A percentile compares a stretch with the other conserved stretches of the same genome.
phyloP scores from a whole-genome alignment of 2,329 filamentous ascomycete species.

The Pezicula neosporulosa region DNA sequence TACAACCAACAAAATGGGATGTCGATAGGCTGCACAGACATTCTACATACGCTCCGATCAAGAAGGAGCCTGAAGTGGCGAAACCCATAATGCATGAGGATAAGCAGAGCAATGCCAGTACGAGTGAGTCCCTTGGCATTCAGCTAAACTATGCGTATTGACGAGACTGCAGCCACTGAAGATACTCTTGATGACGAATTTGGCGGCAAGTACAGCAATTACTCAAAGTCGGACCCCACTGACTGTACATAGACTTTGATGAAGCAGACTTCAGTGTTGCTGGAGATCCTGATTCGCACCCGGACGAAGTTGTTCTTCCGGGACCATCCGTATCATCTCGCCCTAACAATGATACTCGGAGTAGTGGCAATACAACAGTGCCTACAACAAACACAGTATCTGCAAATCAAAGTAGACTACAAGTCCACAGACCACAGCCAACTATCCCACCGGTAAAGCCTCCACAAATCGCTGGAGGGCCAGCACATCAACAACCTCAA shows the following conservation, averaged over 20 bases:
- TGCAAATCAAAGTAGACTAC: conserved; percentile 26
- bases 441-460: conserved; percentile 24
- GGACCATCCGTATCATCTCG: conserved; percentile 18
- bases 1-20: conserved; percentile 72
- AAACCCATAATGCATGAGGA: conserved; percentile 12
- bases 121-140: conserved; percentile 24
- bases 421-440: conserved; percentile 17
- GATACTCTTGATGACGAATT: conserved; percentile 47
- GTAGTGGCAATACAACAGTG: conserved; percentile 4
- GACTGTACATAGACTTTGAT: conserved; percentile 59
- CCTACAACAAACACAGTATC: conserved; percentile 5
- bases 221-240: conserved; percentile 25
- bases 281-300: conserved; percentile 59
- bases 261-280: conserved; percentile 72
- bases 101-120: conserved; percentile 15
- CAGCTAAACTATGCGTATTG: conserved; percentile 20
- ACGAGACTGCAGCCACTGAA: conserved; percentile 31
- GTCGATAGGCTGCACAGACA: conserved; percentile 80
- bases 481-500: conserved; percentile 21
- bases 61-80: conserved; percentile 27
- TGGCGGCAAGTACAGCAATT: conserved; percentile 45
- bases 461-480: conserved; percentile 11
- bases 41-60: conserved; percentile 51
- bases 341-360: conserved; percentile 16
- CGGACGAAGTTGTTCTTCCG: conserved; percentile 69